Conservation (phyloP, 2,329 filamentous ascomycete species). For the Rosellinia necatrix region DNA sequence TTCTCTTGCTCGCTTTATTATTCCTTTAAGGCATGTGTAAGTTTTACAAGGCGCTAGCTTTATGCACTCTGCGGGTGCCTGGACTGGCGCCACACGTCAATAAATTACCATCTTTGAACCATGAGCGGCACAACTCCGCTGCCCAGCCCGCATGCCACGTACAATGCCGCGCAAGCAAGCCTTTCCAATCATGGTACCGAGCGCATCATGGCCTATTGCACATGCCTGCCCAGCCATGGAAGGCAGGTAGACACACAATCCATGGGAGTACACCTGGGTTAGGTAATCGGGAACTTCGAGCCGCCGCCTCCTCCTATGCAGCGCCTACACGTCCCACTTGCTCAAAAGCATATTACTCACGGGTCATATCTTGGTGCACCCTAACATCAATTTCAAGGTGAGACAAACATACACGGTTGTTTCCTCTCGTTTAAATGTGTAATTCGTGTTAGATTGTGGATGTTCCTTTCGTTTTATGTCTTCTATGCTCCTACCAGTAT, state of each 20-base stretch:
- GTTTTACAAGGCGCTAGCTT: no score
- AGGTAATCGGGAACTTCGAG: no score
- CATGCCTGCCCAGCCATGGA: not conserved
- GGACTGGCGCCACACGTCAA: not conserved
- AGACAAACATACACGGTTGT: no score
- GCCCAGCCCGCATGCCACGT: conserved; percentile 22
- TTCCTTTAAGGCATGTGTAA: no score
- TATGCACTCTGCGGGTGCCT: not conserved
- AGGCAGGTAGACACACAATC: not conserved
- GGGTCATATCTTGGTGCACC: no score
- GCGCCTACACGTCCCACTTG: no score
- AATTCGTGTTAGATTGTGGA: not conserved
- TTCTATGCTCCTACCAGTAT: conserved; percentile 10
- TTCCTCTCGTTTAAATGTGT: conserved; percentile 2
- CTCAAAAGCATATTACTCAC: no score
- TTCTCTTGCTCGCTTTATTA: no score
- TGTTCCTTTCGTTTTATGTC: not conserved
- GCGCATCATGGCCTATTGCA: not conserved
- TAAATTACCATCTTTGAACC: not conserved
- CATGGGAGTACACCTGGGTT: no score
- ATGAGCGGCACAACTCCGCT: not conserved
- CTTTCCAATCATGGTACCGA: not conserved
- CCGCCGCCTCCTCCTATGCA: no score
- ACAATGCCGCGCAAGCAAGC: conserved; percentile 19
- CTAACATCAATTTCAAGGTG: no score